phyloP scores from a whole-genome alignment of 2,329 filamentous ascomycete genomes.

The Polychaeton citri region DNA sequence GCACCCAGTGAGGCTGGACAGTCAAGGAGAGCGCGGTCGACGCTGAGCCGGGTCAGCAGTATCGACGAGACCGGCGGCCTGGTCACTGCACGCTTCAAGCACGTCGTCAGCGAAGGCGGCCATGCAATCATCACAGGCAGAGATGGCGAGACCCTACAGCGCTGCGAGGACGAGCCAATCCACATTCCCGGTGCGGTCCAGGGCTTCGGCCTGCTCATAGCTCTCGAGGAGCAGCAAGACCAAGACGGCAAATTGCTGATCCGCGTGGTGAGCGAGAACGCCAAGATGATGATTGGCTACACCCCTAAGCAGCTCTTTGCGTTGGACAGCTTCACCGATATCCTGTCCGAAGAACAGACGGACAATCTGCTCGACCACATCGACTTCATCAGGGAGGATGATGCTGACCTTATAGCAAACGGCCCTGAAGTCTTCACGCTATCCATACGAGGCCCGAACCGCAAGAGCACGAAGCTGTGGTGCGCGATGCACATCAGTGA shows the following conservation, averaged over 20 bases:
- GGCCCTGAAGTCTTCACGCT: conserved; percentile 80
- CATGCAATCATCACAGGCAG: conserved; percentile 74
- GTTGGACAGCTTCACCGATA: conserved; percentile 65
- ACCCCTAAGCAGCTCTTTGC: conserved; percentile 63
- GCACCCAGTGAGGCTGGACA: conserved; percentile 12
- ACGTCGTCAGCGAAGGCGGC: conserved; percentile 61
- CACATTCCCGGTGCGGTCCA: conserved; percentile 75
- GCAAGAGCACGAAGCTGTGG: conserved; percentile 58
- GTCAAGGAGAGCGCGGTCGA: conserved; percentile 18
- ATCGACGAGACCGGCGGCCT: conserved; percentile 34
- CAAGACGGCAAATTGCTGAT: conserved; percentile 54
- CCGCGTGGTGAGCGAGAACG: conserved; percentile 71
- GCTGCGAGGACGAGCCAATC: conserved; percentile 84
- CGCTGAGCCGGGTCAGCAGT: conserved; percentile 22
- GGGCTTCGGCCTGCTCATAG: conserved; percentile 64
- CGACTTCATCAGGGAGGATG: conserved; percentile 76
- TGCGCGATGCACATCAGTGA: conserved; percentile 71
- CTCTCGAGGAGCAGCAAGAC: conserved; percentile 50
- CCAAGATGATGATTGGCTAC: conserved; percentile 60
- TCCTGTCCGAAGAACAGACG: conserved; percentile 68
- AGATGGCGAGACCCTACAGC: conserved; percentile 56
- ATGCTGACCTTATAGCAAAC: conserved; percentile 58
- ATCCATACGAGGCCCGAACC: conserved; percentile 48
- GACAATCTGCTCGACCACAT: conserved; percentile 77
- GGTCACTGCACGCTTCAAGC: conserved; percentile 63